Percentiles rank a stretch among this genome's conserved stretches.
Evolutionary conservation across 208 protist species (phyloP).

Genomic region (Acanthamoeba culbertsoni): DNA sequence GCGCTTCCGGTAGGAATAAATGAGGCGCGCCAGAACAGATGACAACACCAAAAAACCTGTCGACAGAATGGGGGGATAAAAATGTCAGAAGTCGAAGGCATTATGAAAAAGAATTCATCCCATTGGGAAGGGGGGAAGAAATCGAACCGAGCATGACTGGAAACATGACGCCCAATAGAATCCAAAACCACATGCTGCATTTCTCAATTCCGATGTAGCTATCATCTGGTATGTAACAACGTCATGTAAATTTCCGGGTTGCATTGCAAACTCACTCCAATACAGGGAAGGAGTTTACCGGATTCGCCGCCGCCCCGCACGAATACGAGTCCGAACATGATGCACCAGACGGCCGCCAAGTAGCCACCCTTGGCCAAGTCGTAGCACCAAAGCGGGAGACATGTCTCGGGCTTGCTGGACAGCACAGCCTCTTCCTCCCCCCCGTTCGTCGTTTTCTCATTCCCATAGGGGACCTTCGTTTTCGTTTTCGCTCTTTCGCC

Average conservation of each 20-base stretch:
- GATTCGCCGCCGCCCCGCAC: slow-evolving; percentile 7
- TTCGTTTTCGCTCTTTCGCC: not conserved
- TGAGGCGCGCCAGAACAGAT: not conserved
- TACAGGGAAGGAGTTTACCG: not conserved
- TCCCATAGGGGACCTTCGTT: too few species aligned
- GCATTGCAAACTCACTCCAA: too few species aligned
- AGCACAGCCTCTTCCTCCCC: not conserved
- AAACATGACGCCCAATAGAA: slow-evolving; percentile 60
- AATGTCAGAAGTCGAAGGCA: not conserved
- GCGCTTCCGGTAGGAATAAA: not conserved
- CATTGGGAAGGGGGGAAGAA: not conserved
- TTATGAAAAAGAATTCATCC: not conserved
- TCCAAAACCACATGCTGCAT: slow-evolving; percentile 57
- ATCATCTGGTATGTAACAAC: not conserved
- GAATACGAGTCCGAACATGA: not conserved
- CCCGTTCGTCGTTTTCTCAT: too few species aligned
- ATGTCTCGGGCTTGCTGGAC: not conserved
- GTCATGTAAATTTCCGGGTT: too few species aligned
- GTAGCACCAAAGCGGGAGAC: not conserved
- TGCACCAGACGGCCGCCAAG: not conserved
- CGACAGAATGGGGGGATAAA: not conserved
- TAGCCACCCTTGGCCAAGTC: not conserved
- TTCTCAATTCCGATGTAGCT: not conserved
- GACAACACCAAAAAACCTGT: not conserved
- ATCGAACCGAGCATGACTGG: slow-evolving; percentile 49